Evolutionary conservation across 805 yeast genomes (phyloP).

Genomic region (Ogataea saltuana): DNA sequence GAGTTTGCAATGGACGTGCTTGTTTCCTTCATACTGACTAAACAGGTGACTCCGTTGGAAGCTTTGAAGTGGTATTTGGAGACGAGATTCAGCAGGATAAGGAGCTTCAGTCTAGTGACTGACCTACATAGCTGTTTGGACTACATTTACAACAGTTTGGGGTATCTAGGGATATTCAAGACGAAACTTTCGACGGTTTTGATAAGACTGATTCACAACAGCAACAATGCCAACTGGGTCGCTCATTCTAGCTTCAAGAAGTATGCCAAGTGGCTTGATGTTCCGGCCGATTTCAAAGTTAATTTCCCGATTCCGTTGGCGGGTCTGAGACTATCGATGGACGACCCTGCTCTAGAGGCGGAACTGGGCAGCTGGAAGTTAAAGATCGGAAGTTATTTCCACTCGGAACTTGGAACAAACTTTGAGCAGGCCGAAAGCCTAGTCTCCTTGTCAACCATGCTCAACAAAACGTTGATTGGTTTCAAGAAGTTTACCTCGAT

Average conservation of each 20-base stretch:
- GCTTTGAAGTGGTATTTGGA: conserved; percentile 29
- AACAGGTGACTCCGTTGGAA: conserved; percentile 20
- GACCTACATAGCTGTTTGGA: conserved; percentile 30
- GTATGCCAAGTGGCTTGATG: conserved; percentile 33
- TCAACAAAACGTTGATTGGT: conserved; percentile 26
- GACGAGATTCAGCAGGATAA: conserved; percentile 21
- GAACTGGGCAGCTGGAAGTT: conserved; percentile 25
- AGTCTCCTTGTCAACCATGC: conserved; percentile 18
- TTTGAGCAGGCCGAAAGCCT: conserved; percentile 18
- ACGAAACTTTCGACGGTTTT: conserved; percentile 27
- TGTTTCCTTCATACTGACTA: conserved; percentile 27
- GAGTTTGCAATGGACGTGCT: conserved; percentile 31
- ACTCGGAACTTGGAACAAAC: conserved; percentile 4
- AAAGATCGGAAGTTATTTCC: conserved; percentile 20
- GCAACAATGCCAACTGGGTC: conserved; percentile 31
- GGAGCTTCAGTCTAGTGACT: conserved; percentile 3
- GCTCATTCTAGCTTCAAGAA: conserved; percentile 26
- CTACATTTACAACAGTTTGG: conserved; percentile 34
- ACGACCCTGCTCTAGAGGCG: conserved; percentile 9
- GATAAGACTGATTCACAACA: conserved; percentile 25
- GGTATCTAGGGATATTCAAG: conserved; percentile 25
- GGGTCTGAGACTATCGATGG: conserved; percentile 17
- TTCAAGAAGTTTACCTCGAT: conserved; percentile 36
- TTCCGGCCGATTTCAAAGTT: conserved; percentile 19
- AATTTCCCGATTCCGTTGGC: conserved; percentile 22